Evolutionary conservation across 441 rosid genomes (phyloP).

Genomic region (Adansonia madagascariensis): DNA sequence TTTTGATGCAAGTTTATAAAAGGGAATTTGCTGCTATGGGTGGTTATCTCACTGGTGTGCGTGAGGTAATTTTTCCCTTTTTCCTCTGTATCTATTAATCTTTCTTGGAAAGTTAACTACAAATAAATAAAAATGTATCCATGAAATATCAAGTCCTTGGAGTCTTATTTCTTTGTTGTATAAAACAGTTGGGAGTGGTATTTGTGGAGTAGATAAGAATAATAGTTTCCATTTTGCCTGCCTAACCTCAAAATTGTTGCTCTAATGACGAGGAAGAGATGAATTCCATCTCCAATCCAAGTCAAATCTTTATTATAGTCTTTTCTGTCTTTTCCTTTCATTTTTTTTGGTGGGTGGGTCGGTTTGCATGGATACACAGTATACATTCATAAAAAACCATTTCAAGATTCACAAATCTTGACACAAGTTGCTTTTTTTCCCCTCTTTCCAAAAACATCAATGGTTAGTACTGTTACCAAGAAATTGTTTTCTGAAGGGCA

Average conservation of each 20-base stretch:
- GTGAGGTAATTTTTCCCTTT: conserved; percentile 72
- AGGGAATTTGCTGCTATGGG: conserved; percentile 91
- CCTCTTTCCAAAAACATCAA: neutral
- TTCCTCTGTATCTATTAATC: conserved; percentile 4
- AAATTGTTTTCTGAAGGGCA: neutral
- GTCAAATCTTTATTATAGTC: neutral
- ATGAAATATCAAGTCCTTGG: neutral
- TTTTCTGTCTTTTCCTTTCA: neutral
- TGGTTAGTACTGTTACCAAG: neutral
- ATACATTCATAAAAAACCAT: neutral
- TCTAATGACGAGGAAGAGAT: neutral
- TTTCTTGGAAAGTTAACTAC: neutral
- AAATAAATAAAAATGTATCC: neutral
- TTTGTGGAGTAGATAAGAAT: no score
- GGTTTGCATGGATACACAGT: neutral
- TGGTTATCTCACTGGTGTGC: conserved; percentile 96
- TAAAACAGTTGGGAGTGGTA: neutral
- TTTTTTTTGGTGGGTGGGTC: neutral
- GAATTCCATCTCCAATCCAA: neutral
- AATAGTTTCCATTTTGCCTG: neutral
- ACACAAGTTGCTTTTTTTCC: neutral
- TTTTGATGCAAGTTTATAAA: conserved; percentile 84
- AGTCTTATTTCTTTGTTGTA: neutral
- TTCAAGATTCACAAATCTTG: neutral
- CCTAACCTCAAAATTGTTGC: neutral